Percentiles rank a stretch among this genome's conserved stretches.
Conservation (phyloP, 2,329 filamentous ascomycete genomes). For the Aspergillus versicolor region DNA sequence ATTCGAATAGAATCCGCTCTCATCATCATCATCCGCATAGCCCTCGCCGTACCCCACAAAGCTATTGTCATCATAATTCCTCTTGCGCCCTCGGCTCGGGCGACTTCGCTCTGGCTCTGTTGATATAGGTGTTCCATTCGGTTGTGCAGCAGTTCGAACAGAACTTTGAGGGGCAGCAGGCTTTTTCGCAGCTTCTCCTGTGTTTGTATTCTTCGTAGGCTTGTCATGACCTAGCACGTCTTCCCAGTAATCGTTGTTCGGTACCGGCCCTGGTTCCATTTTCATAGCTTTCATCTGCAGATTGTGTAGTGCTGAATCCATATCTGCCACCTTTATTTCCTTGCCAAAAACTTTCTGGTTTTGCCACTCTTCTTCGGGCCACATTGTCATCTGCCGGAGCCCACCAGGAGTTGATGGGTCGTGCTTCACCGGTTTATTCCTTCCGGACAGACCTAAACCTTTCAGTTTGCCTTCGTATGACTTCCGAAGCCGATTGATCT, state of each 20-base stretch:
- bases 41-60: constrained; percentile 54
- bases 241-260: constrained; percentile 50
- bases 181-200: constrained; percentile 34
- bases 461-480: constrained; percentile 54
- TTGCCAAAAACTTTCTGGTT: constrained; percentile 50
- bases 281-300: constrained; percentile 47
- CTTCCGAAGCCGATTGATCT: constrained; percentile 62
- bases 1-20: constrained; percentile 45
- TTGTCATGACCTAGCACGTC: constrained; percentile 50
- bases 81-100: constrained; percentile 49
- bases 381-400: constrained; percentile 44
- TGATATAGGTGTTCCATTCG: constrained; percentile 26
- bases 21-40: constrained; percentile 50
- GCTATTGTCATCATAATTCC: constrained; percentile 52
- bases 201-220: constrained; percentile 33
- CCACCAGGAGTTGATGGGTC: constrained; percentile 40
- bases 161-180: constrained; percentile 22
- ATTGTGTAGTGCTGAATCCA: constrained; percentile 42
- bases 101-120: constrained; percentile 38
- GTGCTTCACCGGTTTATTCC: constrained; percentile 49
- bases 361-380: constrained; percentile 53
- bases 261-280: constrained; percentile 46
- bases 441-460: constrained; percentile 45
- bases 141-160: constrained; percentile 26
- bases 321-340: constrained; percentile 44